phyloP scores from a whole-genome alignment of 805 yeast genomes.

The Saccharomyces kudriavzevii region DNA sequence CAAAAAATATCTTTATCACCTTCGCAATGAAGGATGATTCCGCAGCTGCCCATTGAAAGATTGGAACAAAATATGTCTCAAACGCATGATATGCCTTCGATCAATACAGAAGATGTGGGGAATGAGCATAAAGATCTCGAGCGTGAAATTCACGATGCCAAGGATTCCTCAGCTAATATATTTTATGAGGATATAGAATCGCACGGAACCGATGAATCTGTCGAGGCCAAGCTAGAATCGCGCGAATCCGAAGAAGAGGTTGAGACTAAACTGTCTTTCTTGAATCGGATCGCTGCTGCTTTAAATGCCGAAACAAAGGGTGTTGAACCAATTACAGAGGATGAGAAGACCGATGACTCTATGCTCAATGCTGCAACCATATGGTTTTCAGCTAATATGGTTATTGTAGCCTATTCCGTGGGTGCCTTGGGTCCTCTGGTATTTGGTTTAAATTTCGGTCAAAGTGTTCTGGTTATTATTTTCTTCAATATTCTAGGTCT shows the following conservation, averaged over 20 bases:
- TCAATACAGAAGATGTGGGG: not conserved
- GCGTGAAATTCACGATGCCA: not conserved
- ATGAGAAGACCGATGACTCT: conserved; percentile 63
- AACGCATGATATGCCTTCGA: not conserved
- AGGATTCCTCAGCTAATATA: not conserved
- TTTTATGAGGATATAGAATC: conserved; percentile 1
- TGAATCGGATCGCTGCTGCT: conserved; percentile 20
- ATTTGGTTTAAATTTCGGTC: conserved; percentile 67
- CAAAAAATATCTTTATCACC: too few relatives aligned
- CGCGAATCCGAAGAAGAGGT: not conserved
- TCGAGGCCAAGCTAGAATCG: conserved; percentile 1
- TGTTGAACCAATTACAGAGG: conserved; percentile 72
- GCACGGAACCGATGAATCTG: conserved; percentile 3
- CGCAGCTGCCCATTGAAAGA: too few relatives aligned
- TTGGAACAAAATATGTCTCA: not conserved
- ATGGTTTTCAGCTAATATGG: conserved; percentile 90
- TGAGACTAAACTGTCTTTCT: conserved; percentile 14
- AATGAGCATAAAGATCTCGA: conserved; percentile 1
- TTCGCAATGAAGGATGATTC: too few relatives aligned
- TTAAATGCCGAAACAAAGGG: conserved; percentile 57
- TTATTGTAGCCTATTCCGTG: conserved; percentile 70
- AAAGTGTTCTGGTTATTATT: conserved; percentile 54
- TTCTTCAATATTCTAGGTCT: conserved; percentile 71
- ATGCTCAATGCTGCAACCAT: conserved; percentile 67
- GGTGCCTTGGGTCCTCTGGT: conserved; percentile 65